Evolutionary conservation across 2,329 filamentous ascomycete species (phyloP), one percentile per base, ranked within the genome.

Genomic region (Colletotrichum falcatum): DNA sequence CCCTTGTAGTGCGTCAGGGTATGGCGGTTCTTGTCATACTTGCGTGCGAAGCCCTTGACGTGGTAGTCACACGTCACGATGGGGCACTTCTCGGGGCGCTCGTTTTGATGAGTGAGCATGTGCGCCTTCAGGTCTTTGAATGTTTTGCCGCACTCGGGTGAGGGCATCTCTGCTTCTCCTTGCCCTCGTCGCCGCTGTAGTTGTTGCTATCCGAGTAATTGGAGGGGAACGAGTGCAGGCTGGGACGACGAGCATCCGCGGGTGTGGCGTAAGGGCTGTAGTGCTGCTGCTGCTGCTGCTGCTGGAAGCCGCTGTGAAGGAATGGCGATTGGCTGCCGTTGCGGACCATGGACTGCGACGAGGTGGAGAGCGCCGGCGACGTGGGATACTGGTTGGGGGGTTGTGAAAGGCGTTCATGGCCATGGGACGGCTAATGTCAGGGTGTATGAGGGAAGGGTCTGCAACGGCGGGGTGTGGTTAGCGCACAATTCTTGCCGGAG

Each of bases 1-100:
- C 95, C 95, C 83, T 97, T 97, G 88, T 97, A 98, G 80, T 98
- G 95, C 6, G 95, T 98, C 73, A 97, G 82, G 6, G 94, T 97
- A 80, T 98, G 95, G 54, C 95, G 87, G 83, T 97, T 97, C 87
- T 97, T 97, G 85, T 98, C 95, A 79, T 98, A 98, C 82, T 97
- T 97, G 76, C 95, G 88, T 14, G 95, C 94, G 78, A 98, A 98
- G 5, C 95, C 95, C 82, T 97, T 97, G 77, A 88, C 84, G 83
- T 97, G 92, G 82, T 97, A 98, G 77, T 97, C 94, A 84, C 95
- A 98, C 0, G 91, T 96, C 68, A 92, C 86, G 75, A 97, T 97
- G 1, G 95, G 95, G 82, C 95, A 98, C 84, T 98, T 98, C 79
- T 97, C 94, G 0, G 95, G 95, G 30, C 95, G 88, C 83, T 97